A percentile compares a stretch with the other conserved stretches of the same genome.
These are phyloP conservation scores for Spiromastix sp. DNA, from an alignment of 2,329 filamentous ascomycete genomes.

Conservation along the genomic window DNA sequence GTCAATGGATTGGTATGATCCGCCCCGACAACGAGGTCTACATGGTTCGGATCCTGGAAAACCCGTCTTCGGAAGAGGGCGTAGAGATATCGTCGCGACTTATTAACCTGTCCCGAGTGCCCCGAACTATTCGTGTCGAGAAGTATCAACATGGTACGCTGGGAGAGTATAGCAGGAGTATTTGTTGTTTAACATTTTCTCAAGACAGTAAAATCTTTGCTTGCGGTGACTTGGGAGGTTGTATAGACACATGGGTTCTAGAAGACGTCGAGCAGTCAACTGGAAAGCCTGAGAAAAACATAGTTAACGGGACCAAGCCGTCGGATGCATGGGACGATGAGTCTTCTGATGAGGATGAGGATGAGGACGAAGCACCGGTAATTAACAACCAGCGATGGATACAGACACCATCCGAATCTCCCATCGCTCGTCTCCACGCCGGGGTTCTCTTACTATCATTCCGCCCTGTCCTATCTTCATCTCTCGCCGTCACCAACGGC, in stretches of 20 bases:
- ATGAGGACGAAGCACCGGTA: conserved; percentile 37
- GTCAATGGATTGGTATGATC: conserved; percentile 38
- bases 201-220: conserved; percentile 70
- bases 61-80: conserved; percentile 30
- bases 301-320: conserved; percentile 22
- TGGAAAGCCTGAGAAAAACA: conserved; percentile 24
- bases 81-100: conserved; percentile 36
- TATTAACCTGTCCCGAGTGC: conserved; percentile 28
- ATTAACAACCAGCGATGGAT: conserved; percentile 61
- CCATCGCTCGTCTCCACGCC: conserved; percentile 58
- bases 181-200: conserved; percentile 69
- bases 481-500: conserved; percentile 34
- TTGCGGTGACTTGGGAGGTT: conserved; percentile 70
- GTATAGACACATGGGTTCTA: conserved; percentile 77
- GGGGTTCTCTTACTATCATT: conserved; percentile 61
- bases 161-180: conserved; percentile 64
- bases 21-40: conserved; percentile 51
- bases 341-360: conserved; percentile 30
- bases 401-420: conserved; percentile 57
- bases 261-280: conserved; percentile 44
- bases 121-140: conserved; percentile 25
- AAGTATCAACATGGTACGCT: conserved; percentile 54
- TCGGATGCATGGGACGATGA: conserved; percentile 39
- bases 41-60: conserved; percentile 38
- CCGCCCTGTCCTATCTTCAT: conserved; percentile 29